A percentile compares a stretch with the other conserved stretches of the same genome.
Conservation (phyloP, 768 basidiomycete genomes). For the Lactarius psammicola region DNA sequence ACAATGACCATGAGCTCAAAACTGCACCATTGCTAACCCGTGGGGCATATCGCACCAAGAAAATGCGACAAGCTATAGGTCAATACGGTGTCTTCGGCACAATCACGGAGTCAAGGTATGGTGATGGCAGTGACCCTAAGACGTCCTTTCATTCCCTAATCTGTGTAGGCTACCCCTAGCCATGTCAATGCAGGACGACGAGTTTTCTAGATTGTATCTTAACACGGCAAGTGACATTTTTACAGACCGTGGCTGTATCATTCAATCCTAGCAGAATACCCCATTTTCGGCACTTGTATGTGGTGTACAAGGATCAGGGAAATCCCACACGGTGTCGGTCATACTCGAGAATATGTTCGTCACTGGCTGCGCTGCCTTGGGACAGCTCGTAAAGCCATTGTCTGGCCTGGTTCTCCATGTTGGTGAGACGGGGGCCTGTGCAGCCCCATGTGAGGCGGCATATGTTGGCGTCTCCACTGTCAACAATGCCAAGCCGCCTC, state of each 20-base stretch:
- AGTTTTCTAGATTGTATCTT: conserved; percentile 51
- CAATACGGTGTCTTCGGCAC: conserved; percentile 67
- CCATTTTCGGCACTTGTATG: conserved; percentile 76
- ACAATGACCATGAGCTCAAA: conserved; percentile 30
- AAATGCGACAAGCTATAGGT: conserved; percentile 33
- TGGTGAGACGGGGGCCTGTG: conserved; percentile 59
- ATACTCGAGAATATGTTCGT: conserved; percentile 71
- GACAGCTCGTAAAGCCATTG: conserved; percentile 52
- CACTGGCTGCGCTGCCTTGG: conserved; percentile 47
- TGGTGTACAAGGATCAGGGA: conserved; percentile 75
- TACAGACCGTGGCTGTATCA: neutral
- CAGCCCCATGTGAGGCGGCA: conserved; percentile 64
- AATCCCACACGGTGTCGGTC: conserved; percentile 69
- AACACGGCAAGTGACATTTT: conserved; percentile 52
- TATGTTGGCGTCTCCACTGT: conserved; percentile 37
- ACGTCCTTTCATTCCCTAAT: neutral
- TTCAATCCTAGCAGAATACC: conserved; percentile 48
- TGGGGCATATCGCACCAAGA: conserved; percentile 30
- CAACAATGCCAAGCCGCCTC: conserved; percentile 34
- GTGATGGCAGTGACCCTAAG: neutral
- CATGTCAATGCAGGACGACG: neutral
- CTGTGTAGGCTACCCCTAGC: conserved; percentile 3
- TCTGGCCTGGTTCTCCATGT: conserved; percentile 67
- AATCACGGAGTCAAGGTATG: conserved; percentile 19
- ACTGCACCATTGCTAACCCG: conserved; percentile 36